Conservation (phyloP, 2,329 filamentous ascomycete genomes). For the Calcarisporium arbuscula region DNA sequence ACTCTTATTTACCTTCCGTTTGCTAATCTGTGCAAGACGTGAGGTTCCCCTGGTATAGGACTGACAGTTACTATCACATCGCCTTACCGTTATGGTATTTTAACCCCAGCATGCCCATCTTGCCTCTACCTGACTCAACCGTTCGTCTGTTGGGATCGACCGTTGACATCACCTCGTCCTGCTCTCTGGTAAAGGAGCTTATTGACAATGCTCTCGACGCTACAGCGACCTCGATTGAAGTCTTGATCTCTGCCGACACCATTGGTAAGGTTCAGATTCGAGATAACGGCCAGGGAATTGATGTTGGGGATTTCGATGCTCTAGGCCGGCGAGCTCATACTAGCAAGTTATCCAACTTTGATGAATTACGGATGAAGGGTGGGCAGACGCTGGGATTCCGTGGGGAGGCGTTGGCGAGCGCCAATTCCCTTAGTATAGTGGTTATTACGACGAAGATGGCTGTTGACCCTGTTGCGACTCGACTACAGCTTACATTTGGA, state of each 20-base stretch:
- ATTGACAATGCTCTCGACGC: conserved; percentile 74
- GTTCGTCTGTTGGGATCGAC: conserved; percentile 54
- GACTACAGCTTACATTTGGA: conserved; percentile 34
- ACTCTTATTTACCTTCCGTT: too few species aligned
- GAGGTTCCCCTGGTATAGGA: too few species aligned
- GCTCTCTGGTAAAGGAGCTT: conserved; percentile 66
- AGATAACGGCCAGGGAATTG: conserved; percentile 70
- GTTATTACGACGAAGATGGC: conserved; percentile 57
- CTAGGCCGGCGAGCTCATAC: conserved; percentile 65
- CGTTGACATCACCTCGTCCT: conserved; percentile 52
- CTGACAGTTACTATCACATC: too few species aligned
- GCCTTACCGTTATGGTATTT: too few species aligned
- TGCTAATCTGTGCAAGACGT: too few species aligned
- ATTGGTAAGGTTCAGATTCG: conserved; percentile 63
- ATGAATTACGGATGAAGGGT: conserved; percentile 52
- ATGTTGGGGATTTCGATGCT: conserved; percentile 50
- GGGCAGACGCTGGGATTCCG: conserved; percentile 65
- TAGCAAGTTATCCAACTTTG: conserved; percentile 62
- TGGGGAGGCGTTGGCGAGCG: conserved; percentile 65
- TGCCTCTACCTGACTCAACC: conserved; percentile 39
- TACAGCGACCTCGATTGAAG: conserved; percentile 57
- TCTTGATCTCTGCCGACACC: conserved; percentile 59
- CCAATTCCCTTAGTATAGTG: conserved; percentile 53
- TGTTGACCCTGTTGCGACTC: conserved; percentile 51
- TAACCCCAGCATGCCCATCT: conserved; percentile 47